Percentiles rank a stretch among this genome's conserved stretches.
These are phyloP conservation scores for Hypoxylon intermedium DNA, from an alignment of 495 filamentous ascomycete genomes.

Conservation along the genomic window DNA sequence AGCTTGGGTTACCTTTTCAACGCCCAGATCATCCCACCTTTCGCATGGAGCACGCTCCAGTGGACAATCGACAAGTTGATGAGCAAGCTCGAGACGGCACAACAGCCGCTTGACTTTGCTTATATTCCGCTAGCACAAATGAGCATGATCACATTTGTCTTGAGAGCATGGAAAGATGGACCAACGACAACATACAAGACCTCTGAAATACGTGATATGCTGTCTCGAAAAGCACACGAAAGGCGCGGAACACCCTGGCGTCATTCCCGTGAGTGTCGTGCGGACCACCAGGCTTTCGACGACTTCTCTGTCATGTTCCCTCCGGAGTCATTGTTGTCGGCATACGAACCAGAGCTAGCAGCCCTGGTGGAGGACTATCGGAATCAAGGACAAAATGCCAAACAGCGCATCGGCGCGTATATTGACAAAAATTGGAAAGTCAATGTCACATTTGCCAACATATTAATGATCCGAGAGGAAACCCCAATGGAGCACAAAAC, in stretches of 20 bases:
- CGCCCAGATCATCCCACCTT: conserved; percentile 37
- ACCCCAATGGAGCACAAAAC: conserved; percentile 6
- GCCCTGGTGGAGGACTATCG: conserved; percentile 26
- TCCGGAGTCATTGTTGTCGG: conserved; percentile 23
- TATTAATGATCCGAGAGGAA: conserved; percentile 38
- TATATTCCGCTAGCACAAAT: conserved; percentile 22
- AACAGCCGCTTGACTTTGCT: conserved; percentile 19
- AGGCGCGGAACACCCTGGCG: neutral
- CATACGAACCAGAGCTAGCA: conserved; percentile 33
- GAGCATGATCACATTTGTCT: conserved; percentile 4
- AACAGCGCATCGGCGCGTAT: conserved; percentile 28
- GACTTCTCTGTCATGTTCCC: conserved; percentile 42
- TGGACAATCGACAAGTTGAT: conserved; percentile 26
- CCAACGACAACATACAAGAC: conserved; percentile 25
- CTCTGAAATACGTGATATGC: conserved; percentile 15
- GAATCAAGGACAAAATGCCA: conserved; percentile 4
- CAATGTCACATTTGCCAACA: conserved; percentile 45
- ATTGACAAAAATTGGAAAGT: conserved; percentile 42
- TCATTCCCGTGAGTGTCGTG: conserved; percentile 16
- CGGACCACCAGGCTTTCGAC: conserved; percentile 38
- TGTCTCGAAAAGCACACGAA: neutral
- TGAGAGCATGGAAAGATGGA: conserved; percentile 27
- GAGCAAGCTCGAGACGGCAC: conserved; percentile 9
- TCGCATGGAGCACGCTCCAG: conserved; percentile 38
- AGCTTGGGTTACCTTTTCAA: conserved; percentile 42